Conservation (phyloP, 495 filamentous ascomycete species). For the Aspergillus bridgeri region DNA sequence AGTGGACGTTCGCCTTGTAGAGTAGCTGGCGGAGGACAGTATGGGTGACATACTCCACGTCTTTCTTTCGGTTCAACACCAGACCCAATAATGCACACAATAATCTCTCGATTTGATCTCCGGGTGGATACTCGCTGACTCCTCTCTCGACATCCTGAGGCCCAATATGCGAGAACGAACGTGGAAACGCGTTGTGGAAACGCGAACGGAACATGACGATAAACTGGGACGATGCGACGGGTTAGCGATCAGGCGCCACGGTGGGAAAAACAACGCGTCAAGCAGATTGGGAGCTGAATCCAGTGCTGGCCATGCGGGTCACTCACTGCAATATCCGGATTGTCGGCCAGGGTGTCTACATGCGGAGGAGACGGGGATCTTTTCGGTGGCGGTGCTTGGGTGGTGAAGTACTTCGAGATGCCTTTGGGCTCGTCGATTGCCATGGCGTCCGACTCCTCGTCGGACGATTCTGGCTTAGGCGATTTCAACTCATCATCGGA, state of each 20-base stretch:
- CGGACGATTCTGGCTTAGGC: no score
- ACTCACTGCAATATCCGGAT: constrained; percentile 83
- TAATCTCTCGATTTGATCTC: constrained; percentile 80
- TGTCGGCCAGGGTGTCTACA: constrained; percentile 84
- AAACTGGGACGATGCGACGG: constrained; percentile 60
- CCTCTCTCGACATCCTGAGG: constrained; percentile 93
- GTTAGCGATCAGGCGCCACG: constrained; percentile 36
- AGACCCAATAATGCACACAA: constrained; percentile 85
- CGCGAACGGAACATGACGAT: constrained; percentile 96
- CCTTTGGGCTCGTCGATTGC: constrained; percentile 40
- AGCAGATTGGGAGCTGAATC: constrained; percentile 13
- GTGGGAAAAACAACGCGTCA: constrained; percentile 33
- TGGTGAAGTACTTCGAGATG: constrained; percentile 48
- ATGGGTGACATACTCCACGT: constrained; percentile 79
- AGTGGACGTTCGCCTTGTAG: not conserved
- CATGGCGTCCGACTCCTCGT: constrained; percentile 48
- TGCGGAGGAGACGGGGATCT: constrained; percentile 81
- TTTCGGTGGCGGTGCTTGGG: constrained; percentile 64
- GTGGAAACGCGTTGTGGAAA: constrained; percentile 84
- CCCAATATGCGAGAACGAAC: constrained; percentile 80
- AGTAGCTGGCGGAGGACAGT: constrained; percentile 10
- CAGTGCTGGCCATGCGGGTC: constrained; percentile 13
- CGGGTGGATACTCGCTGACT: constrained; percentile 70
- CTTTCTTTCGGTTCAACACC: constrained; percentile 93
- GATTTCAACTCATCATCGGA: no score